Base-by-base conservation (phyloP, 2,329 filamentous ascomycete genomes). In the Trichoderma harzianum region DNA sequence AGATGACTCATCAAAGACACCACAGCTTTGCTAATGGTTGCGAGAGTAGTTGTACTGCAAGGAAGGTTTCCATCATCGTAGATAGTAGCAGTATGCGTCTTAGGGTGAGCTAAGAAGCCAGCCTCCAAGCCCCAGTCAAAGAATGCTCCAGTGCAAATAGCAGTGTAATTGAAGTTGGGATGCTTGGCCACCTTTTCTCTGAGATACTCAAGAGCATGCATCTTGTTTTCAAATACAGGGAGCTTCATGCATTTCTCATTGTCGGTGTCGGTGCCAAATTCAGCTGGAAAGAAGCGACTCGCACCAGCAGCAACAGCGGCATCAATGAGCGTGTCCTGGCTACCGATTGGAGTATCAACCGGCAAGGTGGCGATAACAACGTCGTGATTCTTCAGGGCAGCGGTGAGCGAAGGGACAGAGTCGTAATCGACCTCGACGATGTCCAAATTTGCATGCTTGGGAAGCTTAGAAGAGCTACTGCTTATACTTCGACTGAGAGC, bases 161-260 rank as follows among this genome's bases (percentile, higher is more conserved):
- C 63, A 2, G 63, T 66, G 28, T 66, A 66, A 21, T 47, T 66
- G 47, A 66, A 66, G 34, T 12, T 36, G 30, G 63, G 43, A 26
- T 66, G 47, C 14, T 55, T 26, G 11, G 43, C 30, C 30, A 55
- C 43, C 30, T 55, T 55, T 3, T 8, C 28, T 66, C 30, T 34
- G 5, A 66, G 47, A 55, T 66, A 66, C 5, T 32, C n/a, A 36
- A 66, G 30, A n/a, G 43, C 47, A 24, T 55, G 63, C n/a, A 66
- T 36, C 21, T 66, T 66, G 8, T 66, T 66, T 14, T 30, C 63
- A 30, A 66, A 66, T 26, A 66, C 43, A 11, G 63, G 63, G 4
- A 66, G 63, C 43, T 66, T 66, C 43, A 55, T 66, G 63, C 63
- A 55, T 21, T 55, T 36, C 43, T 34, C 26, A 28, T 66, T 66